Evolutionary conservation across 2,329 filamentous ascomycete species (phyloP).

Genomic region (Cytospora paraplurivora): DNA sequence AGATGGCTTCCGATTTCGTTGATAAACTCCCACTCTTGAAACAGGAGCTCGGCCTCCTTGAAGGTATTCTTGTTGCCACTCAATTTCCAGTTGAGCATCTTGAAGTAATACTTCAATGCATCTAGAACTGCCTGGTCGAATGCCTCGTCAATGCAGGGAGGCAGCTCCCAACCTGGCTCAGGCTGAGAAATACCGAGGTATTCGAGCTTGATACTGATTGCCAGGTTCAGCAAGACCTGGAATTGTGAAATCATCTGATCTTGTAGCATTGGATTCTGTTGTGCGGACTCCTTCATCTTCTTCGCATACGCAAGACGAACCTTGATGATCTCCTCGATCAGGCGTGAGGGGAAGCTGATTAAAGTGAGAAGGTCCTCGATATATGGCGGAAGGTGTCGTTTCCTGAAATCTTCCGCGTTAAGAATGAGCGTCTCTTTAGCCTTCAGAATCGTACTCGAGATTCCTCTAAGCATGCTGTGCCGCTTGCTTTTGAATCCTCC

Average conservation of each 20-base stretch:
- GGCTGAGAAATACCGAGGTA: conserved; percentile 82
- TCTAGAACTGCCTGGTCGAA: conserved; percentile 92
- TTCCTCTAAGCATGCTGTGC: conserved; percentile 80
- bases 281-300: conserved; percentile 92
- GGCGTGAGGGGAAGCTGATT: conserved; percentile 93
- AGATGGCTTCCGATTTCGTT: conserved; percentile 90
- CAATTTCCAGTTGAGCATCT: conserved; percentile 97
- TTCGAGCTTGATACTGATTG: conserved; percentile 88
- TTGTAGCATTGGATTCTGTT: conserved; percentile 90
- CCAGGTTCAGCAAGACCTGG: conserved; percentile 86
- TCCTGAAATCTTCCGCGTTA: conserved; percentile 81
- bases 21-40: conserved; percentile 97
- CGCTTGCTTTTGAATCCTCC: conserved; percentile 46
- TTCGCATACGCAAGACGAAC: conserved; percentile 88
- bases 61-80: conserved; percentile 98
- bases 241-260: conserved; percentile 99
- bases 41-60: conserved; percentile 95
- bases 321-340: conserved; percentile 95
- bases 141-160: conserved; percentile 93
- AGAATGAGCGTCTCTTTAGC: conserved; percentile 88
- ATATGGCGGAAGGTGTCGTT: conserved; percentile 90
- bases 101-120: conserved; percentile 96
- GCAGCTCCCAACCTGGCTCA: conserved; percentile 91
- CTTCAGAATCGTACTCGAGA: conserved; percentile 86
- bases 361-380: conserved; percentile 94